Evolutionary conservation across 2,329 filamentous ascomycete genomes (phyloP), one percentile per base, ranked within the genome.

Genomic region (Blumeriella jaapii): DNA sequence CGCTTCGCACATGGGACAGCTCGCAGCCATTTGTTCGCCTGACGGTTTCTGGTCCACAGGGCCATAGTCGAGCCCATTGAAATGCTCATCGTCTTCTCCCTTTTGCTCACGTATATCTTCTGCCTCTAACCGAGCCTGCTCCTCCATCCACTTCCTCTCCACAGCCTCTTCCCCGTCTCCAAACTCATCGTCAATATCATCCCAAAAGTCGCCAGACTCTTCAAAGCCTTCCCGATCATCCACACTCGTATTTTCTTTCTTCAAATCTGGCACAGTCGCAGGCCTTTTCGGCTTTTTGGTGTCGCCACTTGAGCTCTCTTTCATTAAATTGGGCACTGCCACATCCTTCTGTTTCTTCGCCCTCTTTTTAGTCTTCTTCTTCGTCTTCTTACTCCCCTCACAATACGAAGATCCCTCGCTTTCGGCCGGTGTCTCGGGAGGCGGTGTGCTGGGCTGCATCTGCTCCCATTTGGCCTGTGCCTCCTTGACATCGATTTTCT

Each of bases 1-100:
- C 1, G 65, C 64, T 48, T 70, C 72, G 56, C 91, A 96, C 17
- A 96, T 77, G 1, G 89, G 89, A 55, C 87, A 96, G 15, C 57
- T 52, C 20, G 42, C 41, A 36, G 45, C 39, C 23, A 44, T 46
- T 28, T 23, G 29, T 14, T 48, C 47, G 2, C 50, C 39, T 5
- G 31, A 14, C 17, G 29, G 30, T 6, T 41, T 37, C 14, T 39
- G 28, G 2, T 38, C 26, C 5, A 35, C 36, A 10, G 42, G 31
- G 5, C 43, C 40, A 22, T 50, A 40, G 24, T 44, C 44, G 11
- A 48, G 45, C 4, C 39, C 44, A 12, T 47, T 39, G 28, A 47
- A 46, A 12, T 44, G 46, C n/a, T 58, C 56, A 6, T 55, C 49
- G 9, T 53, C 47, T 10, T 53, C 53, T 24, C 7, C 22, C 22